Evolutionary conservation across 176 grass and related monocot species (phyloP).

Genomic region (Oryza coarctata): DNA sequence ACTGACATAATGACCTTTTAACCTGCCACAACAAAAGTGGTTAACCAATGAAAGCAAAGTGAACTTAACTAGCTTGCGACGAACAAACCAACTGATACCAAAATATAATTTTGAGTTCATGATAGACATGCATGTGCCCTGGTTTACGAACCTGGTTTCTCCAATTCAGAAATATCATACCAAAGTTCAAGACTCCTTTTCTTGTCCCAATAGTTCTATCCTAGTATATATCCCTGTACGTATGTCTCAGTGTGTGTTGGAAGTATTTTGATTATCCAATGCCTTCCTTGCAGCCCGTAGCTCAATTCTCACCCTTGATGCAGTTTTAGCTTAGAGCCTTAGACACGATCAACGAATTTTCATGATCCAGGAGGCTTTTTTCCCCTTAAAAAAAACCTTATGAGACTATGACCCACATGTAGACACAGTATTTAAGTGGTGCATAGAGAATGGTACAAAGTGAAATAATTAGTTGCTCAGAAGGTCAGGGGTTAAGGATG

Average conservation of each 20-base stretch:
- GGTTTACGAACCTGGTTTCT: neutral
- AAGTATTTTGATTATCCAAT: neutral
- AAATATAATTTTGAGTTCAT: neutral
- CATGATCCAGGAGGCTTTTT: neutral
- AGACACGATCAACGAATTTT: neutral
- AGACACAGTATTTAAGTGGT: neutral
- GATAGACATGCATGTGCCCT: neutral
- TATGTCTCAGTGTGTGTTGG: neutral
- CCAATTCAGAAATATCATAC: neutral
- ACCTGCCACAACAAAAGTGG: slow-evolving; percentile 45
- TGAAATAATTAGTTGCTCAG: neutral
- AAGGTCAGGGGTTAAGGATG: slow-evolving; percentile 32
- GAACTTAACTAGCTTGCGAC: neutral
- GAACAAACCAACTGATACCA: neutral
- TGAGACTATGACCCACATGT: neutral
- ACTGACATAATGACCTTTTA: slow-evolving; percentile 87
- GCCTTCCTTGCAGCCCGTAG: neutral
- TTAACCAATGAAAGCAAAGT: neutral
- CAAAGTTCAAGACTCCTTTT: neutral
- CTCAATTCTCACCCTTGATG: neutral
- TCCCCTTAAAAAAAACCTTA: neutral
- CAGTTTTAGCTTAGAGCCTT: neutral
- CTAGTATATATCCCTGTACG: neutral
- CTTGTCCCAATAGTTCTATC: neutral
- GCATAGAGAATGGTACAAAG: neutral